Conservation (phyloP, 257 asterid species). For the Paulownia fortunei region DNA sequence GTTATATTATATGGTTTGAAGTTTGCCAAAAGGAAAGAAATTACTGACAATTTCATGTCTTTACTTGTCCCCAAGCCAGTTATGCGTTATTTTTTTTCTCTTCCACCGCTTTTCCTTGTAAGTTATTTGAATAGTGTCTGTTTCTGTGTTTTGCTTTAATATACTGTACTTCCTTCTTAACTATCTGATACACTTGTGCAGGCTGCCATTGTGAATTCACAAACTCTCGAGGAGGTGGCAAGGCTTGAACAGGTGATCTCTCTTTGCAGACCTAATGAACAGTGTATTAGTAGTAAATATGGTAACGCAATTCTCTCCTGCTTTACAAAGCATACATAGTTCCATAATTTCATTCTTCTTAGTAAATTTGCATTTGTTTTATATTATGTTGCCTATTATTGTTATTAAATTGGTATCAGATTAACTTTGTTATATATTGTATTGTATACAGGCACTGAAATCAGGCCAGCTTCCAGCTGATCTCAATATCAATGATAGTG, state of each 20-base stretch:
- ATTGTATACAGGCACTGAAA: constrained; percentile 74
- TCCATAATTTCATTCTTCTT: constrained; percentile 15
- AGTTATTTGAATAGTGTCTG: constrained; percentile 5
- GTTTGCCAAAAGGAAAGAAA: constrained; percentile 4
- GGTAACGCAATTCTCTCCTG: neutral
- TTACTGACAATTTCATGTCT: neutral
- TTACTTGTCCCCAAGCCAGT: constrained; percentile 3
- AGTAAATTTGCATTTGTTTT: neutral
- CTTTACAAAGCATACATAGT: neutral
- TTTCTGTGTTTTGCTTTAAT: too few species aligned
- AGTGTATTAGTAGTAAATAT: neutral
- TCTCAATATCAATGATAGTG: neutral
- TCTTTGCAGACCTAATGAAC: constrained; percentile 9
- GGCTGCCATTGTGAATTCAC: constrained; percentile 99
- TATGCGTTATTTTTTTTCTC: neutral
- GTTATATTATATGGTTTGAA: constrained; percentile 3
- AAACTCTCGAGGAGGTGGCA: constrained; percentile 98
- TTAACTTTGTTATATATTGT: neutral
- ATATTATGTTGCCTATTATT: neutral
- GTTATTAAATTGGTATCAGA: neutral
- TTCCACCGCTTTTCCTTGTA: neutral
- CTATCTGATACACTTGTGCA: constrained; percentile 44
- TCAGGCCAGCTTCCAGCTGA: constrained; percentile 75
- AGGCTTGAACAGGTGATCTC: constrained; percentile 94
- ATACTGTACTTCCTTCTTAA: too few species aligned